A percentile compares a stretch with the other conserved stretches of the same genome.
Conservation (phyloP, 768 basidiomycete species). For the Auricularia sp. region DNA sequence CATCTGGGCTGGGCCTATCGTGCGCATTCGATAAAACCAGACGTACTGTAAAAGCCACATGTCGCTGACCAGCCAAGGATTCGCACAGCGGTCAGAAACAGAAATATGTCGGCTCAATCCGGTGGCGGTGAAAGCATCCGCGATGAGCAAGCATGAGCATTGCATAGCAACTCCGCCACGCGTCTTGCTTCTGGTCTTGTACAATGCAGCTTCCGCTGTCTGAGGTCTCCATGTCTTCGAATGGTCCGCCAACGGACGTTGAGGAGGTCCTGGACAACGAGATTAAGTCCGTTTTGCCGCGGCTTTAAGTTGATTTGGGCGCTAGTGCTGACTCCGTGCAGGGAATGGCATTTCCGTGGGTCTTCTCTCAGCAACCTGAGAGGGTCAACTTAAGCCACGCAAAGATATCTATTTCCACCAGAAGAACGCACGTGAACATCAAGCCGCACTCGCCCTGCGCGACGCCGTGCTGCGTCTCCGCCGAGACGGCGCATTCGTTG, state of each 20-base stretch:
- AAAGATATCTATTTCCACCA: conserved; percentile 76
- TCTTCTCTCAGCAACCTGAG: conserved; percentile 5
- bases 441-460: conserved; percentile 55
- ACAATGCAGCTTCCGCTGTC: not conserved
- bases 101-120: not conserved
- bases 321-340: conserved; percentile 16
- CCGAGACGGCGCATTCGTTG: conserved; percentile 68
- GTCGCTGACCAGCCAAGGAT: too few relatives aligned
- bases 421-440: conserved; percentile 48
- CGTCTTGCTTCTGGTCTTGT: not conserved
- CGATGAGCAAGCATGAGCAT: not conserved
- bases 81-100: not conserved
- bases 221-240: not conserved
- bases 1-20: too few relatives aligned
- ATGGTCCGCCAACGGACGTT: conserved; percentile 38
- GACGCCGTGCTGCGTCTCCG: conserved; percentile 64
- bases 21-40: too few relatives aligned
- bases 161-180: not conserved
- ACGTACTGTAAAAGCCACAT: too few relatives aligned
- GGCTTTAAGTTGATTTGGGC: not conserved
- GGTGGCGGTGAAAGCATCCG: not conserved
- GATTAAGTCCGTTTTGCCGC: conserved; percentile 40
- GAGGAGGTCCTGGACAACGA: conserved; percentile 49
- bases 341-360: conserved; percentile 77
- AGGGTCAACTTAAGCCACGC: conserved; percentile 4